phyloP scores from a whole-genome alignment of 495 filamentous ascomycete species.

The Neurospora sp. region DNA sequence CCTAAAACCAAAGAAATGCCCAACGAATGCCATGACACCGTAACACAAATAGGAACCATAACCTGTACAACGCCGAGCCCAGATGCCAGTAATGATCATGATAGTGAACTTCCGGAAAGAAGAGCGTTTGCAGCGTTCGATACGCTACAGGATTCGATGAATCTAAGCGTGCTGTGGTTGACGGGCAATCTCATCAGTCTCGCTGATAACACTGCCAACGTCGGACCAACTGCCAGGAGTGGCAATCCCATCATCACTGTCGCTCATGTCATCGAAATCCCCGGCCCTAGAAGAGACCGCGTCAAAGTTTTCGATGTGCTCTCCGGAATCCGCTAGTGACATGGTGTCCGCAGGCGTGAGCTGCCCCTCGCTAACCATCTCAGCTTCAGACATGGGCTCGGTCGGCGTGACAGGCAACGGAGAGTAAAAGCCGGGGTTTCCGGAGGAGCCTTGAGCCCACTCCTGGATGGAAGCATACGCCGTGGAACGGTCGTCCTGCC shows the following conservation, averaged over 20 bases:
- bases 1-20: not conserved
- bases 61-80: not conserved
- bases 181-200: conserved; percentile 28
- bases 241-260: conserved; percentile 46
- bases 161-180: not conserved
- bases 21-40: not conserved
- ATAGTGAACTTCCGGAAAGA: not conserved
- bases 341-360: conserved; percentile 42
- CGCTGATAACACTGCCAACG: conserved; percentile 62
- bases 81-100: not conserved
- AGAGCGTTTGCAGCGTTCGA: not conserved
- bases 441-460: conserved; percentile 38
- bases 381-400: conserved; percentile 30
- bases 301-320: conserved; percentile 26
- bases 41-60: not conserved
- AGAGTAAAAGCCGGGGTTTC: conserved; percentile 38
- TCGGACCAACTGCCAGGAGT: conserved; percentile 74
- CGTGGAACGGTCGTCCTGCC: conserved; percentile 23
- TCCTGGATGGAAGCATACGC: conserved; percentile 45
- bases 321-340: conserved; percentile 34
- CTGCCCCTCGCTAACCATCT: conserved; percentile 35
- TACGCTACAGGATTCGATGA: not conserved
- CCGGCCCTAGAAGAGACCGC: conserved; percentile 19
- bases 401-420: conserved; percentile 34
- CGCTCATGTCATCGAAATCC: conserved; percentile 54